Base-by-base conservation (phyloP, 495 filamentous ascomycete genomes). In the Apiosordaria backusii region DNA sequence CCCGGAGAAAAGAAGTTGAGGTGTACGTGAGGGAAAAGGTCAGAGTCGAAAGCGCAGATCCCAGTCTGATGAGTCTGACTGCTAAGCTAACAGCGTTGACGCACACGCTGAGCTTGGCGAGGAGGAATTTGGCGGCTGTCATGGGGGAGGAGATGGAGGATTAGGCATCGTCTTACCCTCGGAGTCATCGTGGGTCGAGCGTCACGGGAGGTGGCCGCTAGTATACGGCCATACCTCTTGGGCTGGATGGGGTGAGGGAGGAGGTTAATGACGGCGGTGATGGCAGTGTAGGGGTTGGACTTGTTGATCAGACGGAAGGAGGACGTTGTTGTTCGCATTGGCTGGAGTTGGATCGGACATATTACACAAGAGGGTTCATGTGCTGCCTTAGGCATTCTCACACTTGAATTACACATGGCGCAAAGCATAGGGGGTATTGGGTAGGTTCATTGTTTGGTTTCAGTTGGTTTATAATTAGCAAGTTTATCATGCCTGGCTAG, bases 21-120 rank as follows among this genome's bases (percentile, higher is more conserved):
- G 93, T 97, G 0, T 87, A 83, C 54, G 96, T 99, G 21, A 87
- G 85, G 67, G 95, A 98, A 71, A 97, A 97, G 76, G 85, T 99
- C 10, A 84, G 87, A 27, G 91, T 98, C 5, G 95, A 97, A 79
- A 93, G 87, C 64, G 91, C 93, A 63, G 95, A 99, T 73, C 96
- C 95, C 29, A 92, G 88, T 73, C 69, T 99, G 67, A 85, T 99
- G 79, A 86, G 89, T n/a, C 82, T 93, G 18, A 89, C 91, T 80
- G 90, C 92, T 4, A 99, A 99, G 78, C 76, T 99, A 77, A 88
- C 84, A 26, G 92, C 91, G 22, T 75, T 98, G 64, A 89, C 92
- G 61, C 87, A 93, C 72, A 86, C 86, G 62, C 81, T 97, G 10
- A 81, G 76, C 62, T 79, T 88, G 63, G 88, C 87, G 72, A 84